Percentiles rank a stretch among this genome's conserved stretches.
Evolutionary conservation across 2,329 filamentous ascomycete species (phyloP).

Genomic region (Sporothrix schenckii): DNA sequence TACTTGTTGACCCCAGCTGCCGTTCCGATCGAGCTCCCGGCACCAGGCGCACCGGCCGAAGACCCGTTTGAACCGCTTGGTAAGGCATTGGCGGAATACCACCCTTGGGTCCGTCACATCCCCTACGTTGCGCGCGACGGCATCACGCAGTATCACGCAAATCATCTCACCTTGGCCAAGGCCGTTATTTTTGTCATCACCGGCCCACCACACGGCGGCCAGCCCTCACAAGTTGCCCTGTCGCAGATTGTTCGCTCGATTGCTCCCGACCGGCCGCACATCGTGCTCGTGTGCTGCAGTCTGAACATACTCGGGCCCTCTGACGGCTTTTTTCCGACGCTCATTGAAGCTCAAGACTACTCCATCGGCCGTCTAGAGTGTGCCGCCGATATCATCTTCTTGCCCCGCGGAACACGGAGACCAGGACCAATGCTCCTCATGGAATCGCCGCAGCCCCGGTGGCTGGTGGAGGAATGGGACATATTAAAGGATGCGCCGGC

Average conservation of each 20-base stretch:
- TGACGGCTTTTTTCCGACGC: conserved; percentile 53
- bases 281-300: conserved; percentile 57
- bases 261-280: conserved; percentile 48
- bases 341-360: conserved; percentile 56
- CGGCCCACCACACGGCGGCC: conserved; percentile 50
- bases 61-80: conserved; percentile 77
- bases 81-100: conserved; percentile 61
- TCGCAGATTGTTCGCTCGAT: conserved; percentile 43
- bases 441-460: conserved; percentile 45
- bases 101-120: conserved; percentile 68
- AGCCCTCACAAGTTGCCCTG: conserved; percentile 54
- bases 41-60: conserved; percentile 44
- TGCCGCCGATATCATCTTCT: conserved; percentile 58
- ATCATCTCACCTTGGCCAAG: conserved; percentile 63
- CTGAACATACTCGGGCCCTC: conserved; percentile 47
- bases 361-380: conserved; percentile 51
- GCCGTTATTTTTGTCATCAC: conserved; percentile 65
- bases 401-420: conserved; percentile 36
- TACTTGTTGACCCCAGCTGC: conserved; percentile 64
- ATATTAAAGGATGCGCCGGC: conserved; percentile 47
- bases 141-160: conserved; percentile 65
- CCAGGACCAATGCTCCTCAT: conserved; percentile 35
- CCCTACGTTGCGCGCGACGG: conserved; percentile 68
- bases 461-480: conserved; percentile 50
- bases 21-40: conserved; percentile 48